Base-by-base conservation (phyloP, 164 flowering plant species). In the Protea cynaroides region DNA sequence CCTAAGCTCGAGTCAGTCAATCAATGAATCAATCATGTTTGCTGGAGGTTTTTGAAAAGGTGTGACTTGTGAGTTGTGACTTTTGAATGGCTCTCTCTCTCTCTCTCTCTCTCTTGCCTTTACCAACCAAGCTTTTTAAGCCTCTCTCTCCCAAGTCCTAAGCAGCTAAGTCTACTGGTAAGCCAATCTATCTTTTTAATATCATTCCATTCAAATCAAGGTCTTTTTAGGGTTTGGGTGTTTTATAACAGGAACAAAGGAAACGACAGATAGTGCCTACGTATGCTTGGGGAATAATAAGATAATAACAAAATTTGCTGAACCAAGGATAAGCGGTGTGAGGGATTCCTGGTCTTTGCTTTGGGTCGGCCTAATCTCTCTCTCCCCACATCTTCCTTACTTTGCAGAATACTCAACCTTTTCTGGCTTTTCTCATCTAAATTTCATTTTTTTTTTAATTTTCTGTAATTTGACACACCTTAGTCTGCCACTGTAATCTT, bases 261-360 rank as follows among this genome's bases (percentile, higher is more conserved):
- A 79, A 83, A 81, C 69, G 85, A 80, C 86, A 85, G 74, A 85
- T 85, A 87, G 85, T 77, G 69, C 74, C 72, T 58, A 74, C 74
- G 70, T 75, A 75, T 18, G 61, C 58, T 60, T 34, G 18, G 71
- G 38, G 29, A 22, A 12, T 21, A 57, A 52, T 12, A 49, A 55
- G 25, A 58, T n/a, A 43, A 59, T 8, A 22, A 8, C 29, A 24
- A 61, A 68, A 62, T 67, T 75, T 72, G 9, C 46, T 40, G 46
- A 40, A 40, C 1, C 14, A 8, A 67, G 69, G 76, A 60, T 64
- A 53, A 23, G 25, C 14, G 13, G 56, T 23, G 40, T 65, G 63
- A 62, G 38, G 36, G 80, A 74, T 65, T 77, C 74, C 62, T 71
- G 56, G 65, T 72, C 72, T 70, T 69, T 65, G 52, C 34, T 29